Base-by-base conservation (phyloP, 805 yeast genomes). In the Metschnikowia shivogae region DNA sequence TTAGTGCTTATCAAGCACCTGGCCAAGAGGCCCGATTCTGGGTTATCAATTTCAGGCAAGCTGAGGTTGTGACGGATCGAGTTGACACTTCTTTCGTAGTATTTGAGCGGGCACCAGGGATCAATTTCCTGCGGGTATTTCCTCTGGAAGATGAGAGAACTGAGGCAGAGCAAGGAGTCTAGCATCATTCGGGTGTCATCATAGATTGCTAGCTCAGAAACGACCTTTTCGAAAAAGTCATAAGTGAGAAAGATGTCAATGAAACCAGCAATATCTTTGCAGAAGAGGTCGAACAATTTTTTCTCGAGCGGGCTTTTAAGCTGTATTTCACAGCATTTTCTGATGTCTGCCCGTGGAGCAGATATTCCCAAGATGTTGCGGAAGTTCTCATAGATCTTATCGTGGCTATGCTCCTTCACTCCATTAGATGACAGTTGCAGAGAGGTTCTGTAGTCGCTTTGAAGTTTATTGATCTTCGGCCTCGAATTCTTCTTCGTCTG, bases 171-270 rank as follows among this genome's bases (percentile, higher is more conserved):
- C 36, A 70, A 63, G n/a, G 70, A 55, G 51, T 64, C 60, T 14
- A 65, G 38, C n/a, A 70, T 56, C 67, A 69, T 61, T 20, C 65
- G 56, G 2, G 73, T 65, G 8, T 69, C 72, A 44, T 70, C 74
- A 39, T 59, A 50, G 19, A 70, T 50, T 4, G 74, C 72, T 46
- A 70, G 44, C 42, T 65, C 65, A 3, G 73, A 62, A 1, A 70
- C 57, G 3, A 70, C 53, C 26, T 59, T 60, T 27, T 56, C 54
- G 47, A 65, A 70, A 12, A 59, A 52, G 19, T 61, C 61, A 19
- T 55, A 56, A 1, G 60, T 59, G 36, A 67, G 52, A 37, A 67
- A 67, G 33, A 65, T 57, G 44, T 70, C 73, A 40, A 68, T 56
- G 39, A 60, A 58, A 13, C 48, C 46, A 4, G 72, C 57, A 12